Conservation (phyloP, 2,329 filamentous ascomycete species). For the Hypoxylon sp. region DNA sequence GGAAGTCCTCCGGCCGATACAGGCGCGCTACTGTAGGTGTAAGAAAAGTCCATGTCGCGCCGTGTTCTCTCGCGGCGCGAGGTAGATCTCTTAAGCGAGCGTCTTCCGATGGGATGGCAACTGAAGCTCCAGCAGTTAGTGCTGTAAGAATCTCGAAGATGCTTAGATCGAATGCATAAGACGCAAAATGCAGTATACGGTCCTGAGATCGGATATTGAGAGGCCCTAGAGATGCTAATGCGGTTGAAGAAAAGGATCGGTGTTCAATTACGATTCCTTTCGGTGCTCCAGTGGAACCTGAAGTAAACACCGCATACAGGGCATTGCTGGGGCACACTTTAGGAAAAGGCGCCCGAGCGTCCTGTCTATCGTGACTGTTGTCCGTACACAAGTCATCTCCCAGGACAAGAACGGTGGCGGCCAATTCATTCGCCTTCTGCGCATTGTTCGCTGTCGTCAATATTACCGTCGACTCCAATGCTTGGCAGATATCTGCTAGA, state of each 20-base stretch:
- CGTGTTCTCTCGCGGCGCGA: background rate
- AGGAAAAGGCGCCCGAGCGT: background rate
- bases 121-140: background rate
- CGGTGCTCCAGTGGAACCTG: background rate
- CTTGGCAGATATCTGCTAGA: background rate
- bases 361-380: conserved; percentile 41
- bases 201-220: background rate
- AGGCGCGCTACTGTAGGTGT: background rate
- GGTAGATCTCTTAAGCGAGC: background rate
- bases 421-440: background rate
- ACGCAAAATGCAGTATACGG: background rate
- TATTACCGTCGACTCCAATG: background rate
- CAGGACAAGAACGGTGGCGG: background rate
- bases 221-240: background rate
- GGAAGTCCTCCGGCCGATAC: background rate
- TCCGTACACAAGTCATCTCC: conserved; percentile 47
- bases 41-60: background rate
- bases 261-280: conserved; percentile 1
- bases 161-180: conserved; percentile 2
- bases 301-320: background rate
- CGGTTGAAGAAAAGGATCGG: background rate
- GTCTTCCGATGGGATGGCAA: background rate
- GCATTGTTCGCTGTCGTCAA: background rate
- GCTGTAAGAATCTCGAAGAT: background rate
- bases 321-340: background rate